These are phyloP conservation scores for Xylariaceae sp. DNA, from an alignment of 2,329 filamentous ascomycete genomes.

Conservation along the genomic window DNA sequence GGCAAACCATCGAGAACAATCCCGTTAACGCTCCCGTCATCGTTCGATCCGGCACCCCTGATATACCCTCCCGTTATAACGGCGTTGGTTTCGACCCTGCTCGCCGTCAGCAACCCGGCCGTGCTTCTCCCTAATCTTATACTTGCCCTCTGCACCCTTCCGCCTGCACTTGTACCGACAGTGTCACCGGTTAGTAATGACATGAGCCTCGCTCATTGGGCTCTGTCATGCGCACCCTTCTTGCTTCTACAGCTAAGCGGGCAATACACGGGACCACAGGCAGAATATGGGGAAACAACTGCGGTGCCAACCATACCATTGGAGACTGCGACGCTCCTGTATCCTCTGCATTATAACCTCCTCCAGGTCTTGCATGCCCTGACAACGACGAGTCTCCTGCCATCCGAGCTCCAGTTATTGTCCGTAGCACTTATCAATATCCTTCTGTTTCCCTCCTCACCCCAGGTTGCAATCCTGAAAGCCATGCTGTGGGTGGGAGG, in stretches of 20 bases:
- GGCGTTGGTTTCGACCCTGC: constrained; percentile 67
- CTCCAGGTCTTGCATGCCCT: constrained; percentile 70
- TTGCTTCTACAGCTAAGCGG: no score
- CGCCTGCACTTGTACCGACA: constrained; percentile 65
- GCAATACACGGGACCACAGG: no score
- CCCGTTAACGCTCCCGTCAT: constrained; percentile 55
- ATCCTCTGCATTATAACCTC: constrained; percentile 76
- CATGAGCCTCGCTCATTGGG: constrained; percentile 71
- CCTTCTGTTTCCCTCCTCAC: constrained; percentile 68
- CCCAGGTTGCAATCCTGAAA: constrained; percentile 81
- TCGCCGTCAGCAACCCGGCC: constrained; percentile 56
- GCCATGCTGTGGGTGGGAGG: constrained; percentile 82
- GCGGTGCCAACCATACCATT: constrained; percentile 13
- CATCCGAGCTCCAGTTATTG: constrained; percentile 81
- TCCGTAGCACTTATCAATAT: constrained; percentile 79
- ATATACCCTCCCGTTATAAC: constrained; percentile 78
- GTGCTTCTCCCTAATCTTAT: constrained; percentile 73
- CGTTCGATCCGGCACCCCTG: constrained; percentile 90
- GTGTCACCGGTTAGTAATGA: constrained; percentile 48
- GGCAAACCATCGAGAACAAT: constrained; percentile 34
- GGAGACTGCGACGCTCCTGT: constrained; percentile 62
- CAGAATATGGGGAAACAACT: constrained; percentile 20
- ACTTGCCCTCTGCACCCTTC: constrained; percentile 73
- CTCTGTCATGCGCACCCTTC: constrained; percentile 66
- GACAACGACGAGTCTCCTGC: constrained; percentile 81